Conservation (phyloP, 768 basidiomycete genomes). For the Boletus rubroflammeus region DNA sequence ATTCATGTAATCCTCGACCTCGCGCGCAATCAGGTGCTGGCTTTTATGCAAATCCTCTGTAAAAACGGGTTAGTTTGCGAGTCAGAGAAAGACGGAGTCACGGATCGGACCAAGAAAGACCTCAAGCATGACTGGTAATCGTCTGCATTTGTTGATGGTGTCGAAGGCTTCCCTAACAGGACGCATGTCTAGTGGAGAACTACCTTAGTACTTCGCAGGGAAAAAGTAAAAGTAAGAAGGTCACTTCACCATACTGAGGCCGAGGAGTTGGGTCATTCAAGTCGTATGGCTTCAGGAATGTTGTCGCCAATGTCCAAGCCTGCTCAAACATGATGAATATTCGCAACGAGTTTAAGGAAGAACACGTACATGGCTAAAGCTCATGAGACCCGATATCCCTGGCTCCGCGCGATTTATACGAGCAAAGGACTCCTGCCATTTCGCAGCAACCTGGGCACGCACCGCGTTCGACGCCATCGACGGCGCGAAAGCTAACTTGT, state of each 20-base stretch:
- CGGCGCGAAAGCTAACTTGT: background rate
- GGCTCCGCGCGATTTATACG: slow-evolving; percentile 55
- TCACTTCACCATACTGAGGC: slow-evolving; percentile 27
- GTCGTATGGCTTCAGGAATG: slow-evolving; percentile 54
- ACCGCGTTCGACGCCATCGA: slow-evolving; percentile 59
- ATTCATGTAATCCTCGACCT: slow-evolving; percentile 55
- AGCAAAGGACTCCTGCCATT: slow-evolving; percentile 71
- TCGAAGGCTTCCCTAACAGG: slow-evolving; percentile 55
- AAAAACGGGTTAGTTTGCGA: background rate
- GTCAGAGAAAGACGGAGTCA: background rate
- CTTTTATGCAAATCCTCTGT: slow-evolving; percentile 62
- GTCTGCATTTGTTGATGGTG: slow-evolving; percentile 52
- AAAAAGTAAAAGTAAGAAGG: background rate
- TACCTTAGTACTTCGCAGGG: background rate
- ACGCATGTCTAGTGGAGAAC: slow-evolving; percentile 41
- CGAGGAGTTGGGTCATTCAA: slow-evolving; percentile 38
- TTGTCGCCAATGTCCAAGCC: slow-evolving; percentile 59
- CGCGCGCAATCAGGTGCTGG: slow-evolving; percentile 56
- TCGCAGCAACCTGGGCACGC: slow-evolving; percentile 60
- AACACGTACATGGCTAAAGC: slow-evolving; percentile 53
- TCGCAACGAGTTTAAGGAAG: background rate
- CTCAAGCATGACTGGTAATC: slow-evolving; percentile 63
- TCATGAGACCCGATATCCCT: slow-evolving; percentile 62
- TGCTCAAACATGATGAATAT: slow-evolving; percentile 25
- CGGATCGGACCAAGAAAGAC: slow-evolving; percentile 59